phyloP scores from a whole-genome alignment of 805 yeast genomes.

The Zygosaccharomyces bailii region DNA sequence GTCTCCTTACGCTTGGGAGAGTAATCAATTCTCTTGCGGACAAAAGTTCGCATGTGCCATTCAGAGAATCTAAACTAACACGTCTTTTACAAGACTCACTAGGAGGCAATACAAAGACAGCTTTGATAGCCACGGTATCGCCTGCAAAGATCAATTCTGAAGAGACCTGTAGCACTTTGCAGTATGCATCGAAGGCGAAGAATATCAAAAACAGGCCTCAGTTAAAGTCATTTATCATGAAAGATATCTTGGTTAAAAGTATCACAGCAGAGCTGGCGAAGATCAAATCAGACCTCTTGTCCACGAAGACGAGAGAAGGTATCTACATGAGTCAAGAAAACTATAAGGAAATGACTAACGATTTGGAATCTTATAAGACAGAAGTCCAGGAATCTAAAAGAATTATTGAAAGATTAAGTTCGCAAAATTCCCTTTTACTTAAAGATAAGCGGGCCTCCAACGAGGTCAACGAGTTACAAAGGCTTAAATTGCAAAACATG shows the following conservation, averaged over 20 bases:
- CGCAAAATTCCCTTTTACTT: conserved; percentile 36
- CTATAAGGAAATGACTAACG: conserved; percentile 49
- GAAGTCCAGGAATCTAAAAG: conserved; percentile 48
- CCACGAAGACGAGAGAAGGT: conserved; percentile 63
- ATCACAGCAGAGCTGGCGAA: conserved; percentile 47
- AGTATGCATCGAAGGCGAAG: conserved; percentile 84
- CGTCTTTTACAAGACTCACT: conserved; percentile 72
- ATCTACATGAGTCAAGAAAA: conserved; percentile 58
- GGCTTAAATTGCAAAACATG: conserved; percentile 25
- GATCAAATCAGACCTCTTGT: conserved; percentile 54
- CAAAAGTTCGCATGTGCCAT: conserved; percentile 70
- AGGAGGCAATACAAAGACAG: conserved; percentile 86
- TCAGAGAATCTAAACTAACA: conserved; percentile 77
- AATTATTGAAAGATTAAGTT: conserved; percentile 39
- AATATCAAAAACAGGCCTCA: conserved; percentile 73
- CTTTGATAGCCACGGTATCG: conserved; percentile 81
- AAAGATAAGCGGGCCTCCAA: conserved; percentile 31
- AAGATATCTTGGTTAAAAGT: conserved; percentile 45
- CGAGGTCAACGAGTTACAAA: conserved; percentile 30
- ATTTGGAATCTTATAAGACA: conserved; percentile 47
- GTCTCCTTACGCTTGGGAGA: conserved; percentile 80
- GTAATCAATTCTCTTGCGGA: conserved; percentile 76
- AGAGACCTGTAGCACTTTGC: conserved; percentile 80
- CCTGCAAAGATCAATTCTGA: conserved; percentile 76
- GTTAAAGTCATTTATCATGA: conserved; percentile 56